These are phyloP conservation scores for Clohesyomyces aquaticus DNA, from an alignment of 495 filamentous ascomycete genomes.

Conservation along the genomic window DNA sequence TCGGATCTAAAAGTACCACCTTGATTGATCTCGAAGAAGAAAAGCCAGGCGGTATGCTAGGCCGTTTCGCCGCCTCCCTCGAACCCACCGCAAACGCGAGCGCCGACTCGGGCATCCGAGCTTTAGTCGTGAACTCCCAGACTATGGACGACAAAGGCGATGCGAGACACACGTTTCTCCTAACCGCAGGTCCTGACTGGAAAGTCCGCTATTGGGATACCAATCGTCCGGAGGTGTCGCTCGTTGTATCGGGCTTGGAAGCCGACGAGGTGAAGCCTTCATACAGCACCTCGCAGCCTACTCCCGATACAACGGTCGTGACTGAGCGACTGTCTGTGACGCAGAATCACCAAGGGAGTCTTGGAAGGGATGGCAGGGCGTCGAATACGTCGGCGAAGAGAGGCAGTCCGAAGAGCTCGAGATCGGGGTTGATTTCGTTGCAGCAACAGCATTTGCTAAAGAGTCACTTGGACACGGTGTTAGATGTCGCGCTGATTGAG, in stretches of 20 bases:
- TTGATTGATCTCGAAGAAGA: conserved; percentile 91
- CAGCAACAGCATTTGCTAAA: conserved; percentile 81
- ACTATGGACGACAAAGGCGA: conserved; percentile 61
- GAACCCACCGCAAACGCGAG: conserved; percentile 56
- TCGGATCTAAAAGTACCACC: conserved; percentile 68
- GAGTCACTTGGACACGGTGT: conserved; percentile 85
- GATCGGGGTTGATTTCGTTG: conserved; percentile 83
- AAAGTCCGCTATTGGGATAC: conserved; percentile 95
- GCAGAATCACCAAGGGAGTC: conserved; percentile 49
- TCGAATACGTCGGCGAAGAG: conserved; percentile 40
- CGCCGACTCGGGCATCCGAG: conserved; percentile 55
- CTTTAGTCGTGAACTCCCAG: conserved; percentile 58
- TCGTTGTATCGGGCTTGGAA: conserved; percentile 77
- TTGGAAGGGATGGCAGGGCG: conserved; percentile 43
- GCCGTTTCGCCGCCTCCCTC: conserved; percentile 76
- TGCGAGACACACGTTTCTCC: conserved; percentile 65
- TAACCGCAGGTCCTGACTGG: conserved; percentile 86
- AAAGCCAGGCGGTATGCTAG: conserved; percentile 81
- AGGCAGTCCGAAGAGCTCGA: conserved; percentile 53
- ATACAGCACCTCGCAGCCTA: conserved; percentile 72
- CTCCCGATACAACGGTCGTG: conserved; percentile 67
- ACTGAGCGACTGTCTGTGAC: conserved; percentile 65
- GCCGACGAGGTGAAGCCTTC: conserved; percentile 69
- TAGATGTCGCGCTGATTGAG: conserved; percentile 86
- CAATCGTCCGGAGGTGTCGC: conserved; percentile 68